These are phyloP conservation scores for Termitomyces sp. DNA, from an alignment of 768 basidiomycete species.

Conservation along the genomic window DNA sequence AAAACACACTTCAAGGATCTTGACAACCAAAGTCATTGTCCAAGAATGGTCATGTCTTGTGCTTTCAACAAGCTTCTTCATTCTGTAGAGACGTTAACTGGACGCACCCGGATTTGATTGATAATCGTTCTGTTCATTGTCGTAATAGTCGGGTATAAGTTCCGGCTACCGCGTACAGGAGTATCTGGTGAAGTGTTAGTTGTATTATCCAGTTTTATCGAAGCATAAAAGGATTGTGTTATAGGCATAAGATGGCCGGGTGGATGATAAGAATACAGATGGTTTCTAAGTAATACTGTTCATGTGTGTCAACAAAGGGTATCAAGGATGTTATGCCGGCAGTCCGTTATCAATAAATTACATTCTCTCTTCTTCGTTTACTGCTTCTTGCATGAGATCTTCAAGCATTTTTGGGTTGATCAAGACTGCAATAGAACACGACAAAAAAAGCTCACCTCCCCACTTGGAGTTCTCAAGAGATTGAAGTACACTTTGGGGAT, in stretches of 20 bases:
- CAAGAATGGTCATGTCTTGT: background rate
- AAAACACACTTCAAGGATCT: background rate
- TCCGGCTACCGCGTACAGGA: background rate
- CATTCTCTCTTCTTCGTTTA: conserved; percentile 33
- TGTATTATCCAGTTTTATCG: background rate
- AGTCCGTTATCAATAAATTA: conserved; percentile 11
- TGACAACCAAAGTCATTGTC: background rate
- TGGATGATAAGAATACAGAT: conserved; percentile 13
- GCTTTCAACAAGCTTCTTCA: background rate
- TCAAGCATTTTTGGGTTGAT: background rate
- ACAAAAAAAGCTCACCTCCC: conserved; percentile 47
- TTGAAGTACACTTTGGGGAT: conserved; percentile 43
- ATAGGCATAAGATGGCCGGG: background rate
- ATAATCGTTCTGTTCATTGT: background rate
- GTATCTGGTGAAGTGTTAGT: background rate
- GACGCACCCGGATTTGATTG: background rate
- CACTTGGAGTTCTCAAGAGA: conserved; percentile 66
- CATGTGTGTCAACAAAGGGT: conserved; percentile 4
- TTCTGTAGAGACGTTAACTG: background rate
- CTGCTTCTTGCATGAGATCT: conserved; percentile 40
- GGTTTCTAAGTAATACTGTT: conserved; percentile 12
- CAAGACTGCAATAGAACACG: background rate
- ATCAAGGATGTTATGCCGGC: conserved; percentile 8
- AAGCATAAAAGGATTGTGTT: background rate
- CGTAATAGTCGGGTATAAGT: background rate